Evolutionary conservation across 768 basidiomycete genomes (phyloP).

Genomic region (Serendipita vermifera): DNA sequence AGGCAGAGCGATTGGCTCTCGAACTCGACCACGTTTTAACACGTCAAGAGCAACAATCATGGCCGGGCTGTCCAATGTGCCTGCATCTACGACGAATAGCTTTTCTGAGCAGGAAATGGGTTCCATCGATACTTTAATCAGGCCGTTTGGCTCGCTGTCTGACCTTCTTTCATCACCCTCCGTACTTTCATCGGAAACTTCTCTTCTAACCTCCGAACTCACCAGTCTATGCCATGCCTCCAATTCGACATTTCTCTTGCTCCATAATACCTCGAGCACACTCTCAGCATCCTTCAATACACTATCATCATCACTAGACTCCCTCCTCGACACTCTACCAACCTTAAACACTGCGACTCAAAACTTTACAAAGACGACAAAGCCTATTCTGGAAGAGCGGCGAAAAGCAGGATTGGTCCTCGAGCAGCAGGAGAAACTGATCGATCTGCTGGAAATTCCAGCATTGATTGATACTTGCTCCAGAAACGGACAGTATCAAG

Average conservation of each 20-base stretch:
- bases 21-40: too few relatives aligned
- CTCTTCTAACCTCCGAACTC: conserved; percentile 77
- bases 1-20: too few relatives aligned
- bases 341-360: conserved; percentile 60
- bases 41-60: too few relatives aligned
- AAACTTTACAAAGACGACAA: conserved; percentile 60
- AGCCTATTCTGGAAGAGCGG: conserved; percentile 55
- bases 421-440: conserved; percentile 86
- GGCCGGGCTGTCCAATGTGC: too few relatives aligned
- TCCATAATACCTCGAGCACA: conserved; percentile 66
- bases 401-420: conserved; percentile 71
- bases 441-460: conserved; percentile 84
- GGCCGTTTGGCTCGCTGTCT: conserved; percentile 47
- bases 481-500: conserved; percentile 81
- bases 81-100: conserved; percentile 29
- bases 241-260: conserved; percentile 82
- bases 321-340: conserved; percentile 59
- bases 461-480: conserved; percentile 87
- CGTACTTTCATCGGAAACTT: conserved; percentile 65
- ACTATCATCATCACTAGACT: conserved; percentile 58
- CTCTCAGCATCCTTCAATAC: conserved; percentile 60
- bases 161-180: conserved; percentile 64
- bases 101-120: too few relatives aligned
- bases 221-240: conserved; percentile 84
- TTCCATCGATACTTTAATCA: too few relatives aligned